phyloP scores from a whole-genome alignment of 805 yeast genomes.

The Kregervanrija fluxuum region DNA sequence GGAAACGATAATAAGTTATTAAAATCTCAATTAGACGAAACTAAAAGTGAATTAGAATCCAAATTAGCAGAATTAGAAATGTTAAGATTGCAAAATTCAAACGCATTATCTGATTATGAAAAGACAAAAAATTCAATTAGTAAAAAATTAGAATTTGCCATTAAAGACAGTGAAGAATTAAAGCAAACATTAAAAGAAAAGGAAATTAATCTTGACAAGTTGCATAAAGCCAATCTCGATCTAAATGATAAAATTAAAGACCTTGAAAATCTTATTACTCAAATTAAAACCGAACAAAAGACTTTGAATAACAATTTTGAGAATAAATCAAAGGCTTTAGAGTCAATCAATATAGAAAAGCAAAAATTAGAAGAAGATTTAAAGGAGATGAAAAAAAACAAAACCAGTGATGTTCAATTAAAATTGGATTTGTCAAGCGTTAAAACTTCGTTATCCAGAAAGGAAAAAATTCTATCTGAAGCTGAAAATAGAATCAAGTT shows the following conservation, averaged over 20 bases:
- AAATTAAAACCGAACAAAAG: slow-evolving; percentile 23
- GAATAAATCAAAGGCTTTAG: too few species aligned
- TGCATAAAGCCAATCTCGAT: slow-evolving; percentile 13
- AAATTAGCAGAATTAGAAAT: slow-evolving; percentile 21
- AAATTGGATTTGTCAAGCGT: slow-evolving; percentile 43
- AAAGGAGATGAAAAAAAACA: slow-evolving; percentile 34
- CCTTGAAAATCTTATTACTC: slow-evolving; percentile 12
- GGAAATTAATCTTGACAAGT: slow-evolving; percentile 13
- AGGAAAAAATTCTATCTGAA: slow-evolving; percentile 35
- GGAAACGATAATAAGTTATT: slow-evolving; percentile 1
- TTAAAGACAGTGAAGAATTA: slow-evolving; percentile 15
- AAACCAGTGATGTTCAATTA: slow-evolving; percentile 34
- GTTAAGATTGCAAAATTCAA: slow-evolving; percentile 30
- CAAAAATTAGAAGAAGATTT: slow-evolving; percentile 16
- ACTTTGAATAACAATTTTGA: slow-evolving; percentile 17
- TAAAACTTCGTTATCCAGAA: slow-evolving; percentile 37
- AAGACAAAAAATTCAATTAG: slow-evolving; percentile 20
- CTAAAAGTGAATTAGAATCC: slow-evolving; percentile 6
- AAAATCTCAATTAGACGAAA: not conserved
- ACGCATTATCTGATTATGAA: slow-evolving; percentile 30
- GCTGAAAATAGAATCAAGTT: slow-evolving; percentile 29
- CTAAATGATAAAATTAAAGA: slow-evolving; percentile 1
- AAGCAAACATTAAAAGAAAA: slow-evolving; percentile 11
- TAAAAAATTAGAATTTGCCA: slow-evolving; percentile 16
- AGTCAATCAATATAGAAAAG: slow-evolving; percentile 25